Conservation (phyloP, 176 grass and related monocot genomes). For the Avena insularis region DNA sequence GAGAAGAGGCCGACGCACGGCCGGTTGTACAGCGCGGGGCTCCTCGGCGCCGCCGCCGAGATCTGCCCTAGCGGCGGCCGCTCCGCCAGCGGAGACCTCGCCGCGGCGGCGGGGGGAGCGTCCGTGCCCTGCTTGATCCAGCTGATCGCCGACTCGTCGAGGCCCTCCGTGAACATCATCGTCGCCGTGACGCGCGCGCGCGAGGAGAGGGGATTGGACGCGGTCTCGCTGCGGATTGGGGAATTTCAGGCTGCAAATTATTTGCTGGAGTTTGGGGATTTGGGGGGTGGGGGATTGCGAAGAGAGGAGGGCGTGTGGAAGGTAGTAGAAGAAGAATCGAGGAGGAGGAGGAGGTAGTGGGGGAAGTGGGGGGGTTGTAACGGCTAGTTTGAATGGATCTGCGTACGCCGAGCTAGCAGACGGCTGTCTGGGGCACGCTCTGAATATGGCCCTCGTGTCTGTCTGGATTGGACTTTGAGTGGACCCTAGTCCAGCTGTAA, state of each 20-base stretch:
- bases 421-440: neutral
- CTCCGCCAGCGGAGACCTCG: slow-evolving; percentile 68
- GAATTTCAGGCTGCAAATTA: neutral
- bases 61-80: slow-evolving; percentile 44
- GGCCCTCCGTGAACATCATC: slow-evolving; percentile 94
- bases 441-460: neutral
- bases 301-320: neutral
- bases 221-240: neutral
- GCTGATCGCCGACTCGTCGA: slow-evolving; percentile 91
- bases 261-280: slow-evolving; percentile 30
- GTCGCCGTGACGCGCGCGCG: neutral
- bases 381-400: slow-evolving; percentile 74
- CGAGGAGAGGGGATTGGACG: neutral
- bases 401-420: slow-evolving; percentile 6
- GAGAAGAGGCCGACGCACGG: slow-evolving; percentile 43
- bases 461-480: neutral
- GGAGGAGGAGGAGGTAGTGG: slow-evolving; percentile 29
- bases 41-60: slow-evolving; percentile 19
- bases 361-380: slow-evolving; percentile 42
- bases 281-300: neutral
- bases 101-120: neutral
- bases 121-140: slow-evolving; percentile 81
- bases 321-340: neutral
- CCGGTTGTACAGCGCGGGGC: slow-evolving; percentile 28
- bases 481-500: neutral